A percentile compares a stretch with the other conserved stretches of the same genome.
phyloP scores from a whole-genome alignment of 176 grass and related monocot genomes.

The Tillandsia fasciculata region DNA sequence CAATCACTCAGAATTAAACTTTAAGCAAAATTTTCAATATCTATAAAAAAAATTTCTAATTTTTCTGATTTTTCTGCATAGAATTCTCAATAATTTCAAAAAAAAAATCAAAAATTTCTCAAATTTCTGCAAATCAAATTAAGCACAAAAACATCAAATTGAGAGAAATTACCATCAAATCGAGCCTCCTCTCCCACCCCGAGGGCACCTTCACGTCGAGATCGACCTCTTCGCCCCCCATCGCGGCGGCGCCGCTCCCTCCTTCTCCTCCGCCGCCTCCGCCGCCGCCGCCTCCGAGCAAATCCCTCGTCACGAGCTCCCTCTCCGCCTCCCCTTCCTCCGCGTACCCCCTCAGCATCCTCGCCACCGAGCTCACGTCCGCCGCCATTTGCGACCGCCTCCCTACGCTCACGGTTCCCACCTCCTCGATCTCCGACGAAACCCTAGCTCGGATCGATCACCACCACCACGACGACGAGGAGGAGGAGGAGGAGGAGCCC shows the following conservation, averaged over 20 bases:
- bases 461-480: too few relatives aligned
- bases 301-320: constrained; percentile 57
- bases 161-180: constrained; percentile 28
- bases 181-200: constrained; percentile 44
- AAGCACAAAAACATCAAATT: background rate
- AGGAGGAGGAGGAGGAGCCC: too few relatives aligned
- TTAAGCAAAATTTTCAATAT: too few relatives aligned
- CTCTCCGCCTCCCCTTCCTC: constrained; percentile 17
- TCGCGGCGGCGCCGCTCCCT: constrained; percentile 15
- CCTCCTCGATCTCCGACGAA: too few relatives aligned
- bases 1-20: too few relatives aligned
- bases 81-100: too few relatives aligned
- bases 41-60: too few relatives aligned
- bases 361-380: constrained; percentile 38
- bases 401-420: background rate
- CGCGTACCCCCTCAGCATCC: constrained; percentile 26
- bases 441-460: too few relatives aligned
- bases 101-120: too few relatives aligned
- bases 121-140: background rate
- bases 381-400: constrained; percentile 18
- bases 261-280: constrained; percentile 6
- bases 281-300: constrained; percentile 25
- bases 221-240: constrained; percentile 30
- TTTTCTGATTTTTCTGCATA: too few relatives aligned
- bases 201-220: constrained; percentile 40